Evolutionary conservation across 139 green algal species (phyloP).

Genomic region (Pseudopediastrum boryanum): DNA sequence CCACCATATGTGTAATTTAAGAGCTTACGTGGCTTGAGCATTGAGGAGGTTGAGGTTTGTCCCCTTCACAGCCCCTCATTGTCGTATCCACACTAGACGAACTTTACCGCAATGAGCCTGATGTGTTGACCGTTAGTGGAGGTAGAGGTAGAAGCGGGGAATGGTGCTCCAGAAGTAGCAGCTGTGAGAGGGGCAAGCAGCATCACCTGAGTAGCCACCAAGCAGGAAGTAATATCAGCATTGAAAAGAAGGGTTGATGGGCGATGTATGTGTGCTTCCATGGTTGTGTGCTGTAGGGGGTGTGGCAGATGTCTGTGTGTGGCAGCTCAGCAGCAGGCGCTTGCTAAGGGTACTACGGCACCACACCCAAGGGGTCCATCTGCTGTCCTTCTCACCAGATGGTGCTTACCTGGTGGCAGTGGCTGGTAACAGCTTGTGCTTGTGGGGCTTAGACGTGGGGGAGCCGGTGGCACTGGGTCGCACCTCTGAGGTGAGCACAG

Average conservation of each 20-base stretch:
- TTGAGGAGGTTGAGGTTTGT: too few species aligned
- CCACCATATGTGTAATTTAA: too few species aligned
- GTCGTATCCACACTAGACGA: too few species aligned
- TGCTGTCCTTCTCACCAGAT: slow-evolving; percentile 56
- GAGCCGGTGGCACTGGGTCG: slow-evolving; percentile 27
- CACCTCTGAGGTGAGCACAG: not conserved
- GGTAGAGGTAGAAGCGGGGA: too few species aligned
- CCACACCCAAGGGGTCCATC: slow-evolving; percentile 25
- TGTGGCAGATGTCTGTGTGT: slow-evolving; percentile 31
- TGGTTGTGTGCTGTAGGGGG: slow-evolving; percentile 18
- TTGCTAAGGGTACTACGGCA: slow-evolving; percentile 38
- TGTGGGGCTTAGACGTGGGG: slow-evolving; percentile 55
- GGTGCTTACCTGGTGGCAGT: slow-evolving; percentile 47
- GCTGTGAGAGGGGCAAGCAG: too few species aligned
- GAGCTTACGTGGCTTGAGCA: too few species aligned
- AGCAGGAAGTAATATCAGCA: not conserved
- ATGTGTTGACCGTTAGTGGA: too few species aligned
- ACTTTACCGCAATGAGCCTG: too few species aligned
- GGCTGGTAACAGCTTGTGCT: slow-evolving; percentile 36
- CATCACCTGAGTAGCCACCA: too few species aligned
- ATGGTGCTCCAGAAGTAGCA: not conserved
- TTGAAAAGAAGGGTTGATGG: not conserved
- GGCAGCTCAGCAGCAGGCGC: not conserved
- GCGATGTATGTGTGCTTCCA: not conserved
- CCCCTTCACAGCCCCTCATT: too few species aligned